These are phyloP conservation scores for Boletus barrowsii DNA, from an alignment of 768 basidiomycete species.

Conservation along the genomic window DNA sequence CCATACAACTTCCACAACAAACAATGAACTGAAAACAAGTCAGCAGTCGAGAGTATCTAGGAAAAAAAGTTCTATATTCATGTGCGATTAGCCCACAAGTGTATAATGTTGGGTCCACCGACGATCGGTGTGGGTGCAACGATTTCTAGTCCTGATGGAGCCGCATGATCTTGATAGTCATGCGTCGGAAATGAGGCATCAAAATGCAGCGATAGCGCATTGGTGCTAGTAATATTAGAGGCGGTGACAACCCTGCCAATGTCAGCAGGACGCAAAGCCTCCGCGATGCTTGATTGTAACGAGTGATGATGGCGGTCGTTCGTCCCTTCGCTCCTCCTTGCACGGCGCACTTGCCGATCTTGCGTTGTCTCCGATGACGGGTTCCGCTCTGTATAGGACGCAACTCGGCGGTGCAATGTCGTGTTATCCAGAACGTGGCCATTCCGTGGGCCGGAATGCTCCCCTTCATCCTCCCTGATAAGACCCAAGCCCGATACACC, in stretches of 20 bases:
- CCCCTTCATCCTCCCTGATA: slow-evolving; percentile 32
- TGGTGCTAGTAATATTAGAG: slow-evolving; percentile 27
- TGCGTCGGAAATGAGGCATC: slow-evolving; percentile 33
- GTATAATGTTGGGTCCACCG: slow-evolving; percentile 33
- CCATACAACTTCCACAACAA: slow-evolving; percentile 7
- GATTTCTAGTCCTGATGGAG: slow-evolving; percentile 31
- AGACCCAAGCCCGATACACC: slow-evolving; percentile 28
- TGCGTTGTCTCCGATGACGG: slow-evolving; percentile 11
- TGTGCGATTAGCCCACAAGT: slow-evolving; percentile 33
- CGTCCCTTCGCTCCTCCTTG: slow-evolving; percentile 23
- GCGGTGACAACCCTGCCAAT: slow-evolving; percentile 13
- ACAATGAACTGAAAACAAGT: neutral
- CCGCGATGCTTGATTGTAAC: slow-evolving; percentile 21
- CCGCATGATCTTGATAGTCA: slow-evolving; percentile 16
- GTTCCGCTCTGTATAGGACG: slow-evolving; percentile 19
- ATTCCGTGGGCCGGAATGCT: slow-evolving; percentile 12
- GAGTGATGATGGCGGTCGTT: slow-evolving; percentile 19
- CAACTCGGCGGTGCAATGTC: slow-evolving; percentile 15
- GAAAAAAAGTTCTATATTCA: slow-evolving; percentile 16
- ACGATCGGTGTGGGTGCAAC: slow-evolving; percentile 34
- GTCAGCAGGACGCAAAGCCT: slow-evolving; percentile 17
- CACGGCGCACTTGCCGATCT: slow-evolving; percentile 19
- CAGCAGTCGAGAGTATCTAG: neutral
- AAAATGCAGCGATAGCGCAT: slow-evolving; percentile 35
- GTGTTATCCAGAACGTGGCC: slow-evolving; percentile 5